Percentiles rank a stretch among this genome's conserved stretches.
Evolutionary conservation across 148 eudicot species (phyloP).

Genomic region (Fallopia convolvulus): DNA sequence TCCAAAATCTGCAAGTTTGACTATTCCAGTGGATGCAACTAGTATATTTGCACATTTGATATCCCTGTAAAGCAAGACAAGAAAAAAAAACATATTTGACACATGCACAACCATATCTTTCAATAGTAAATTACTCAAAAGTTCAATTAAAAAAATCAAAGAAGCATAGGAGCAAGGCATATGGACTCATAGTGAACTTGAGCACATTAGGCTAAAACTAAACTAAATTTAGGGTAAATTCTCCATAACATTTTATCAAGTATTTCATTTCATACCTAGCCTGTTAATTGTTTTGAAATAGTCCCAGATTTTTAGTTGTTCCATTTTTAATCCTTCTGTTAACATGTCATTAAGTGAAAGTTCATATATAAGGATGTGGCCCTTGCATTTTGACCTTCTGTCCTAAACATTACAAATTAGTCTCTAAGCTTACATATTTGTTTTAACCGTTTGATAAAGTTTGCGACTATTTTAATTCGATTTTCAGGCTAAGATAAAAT

Average conservation of each 20-base stretch:
- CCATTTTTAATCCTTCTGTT: background rate
- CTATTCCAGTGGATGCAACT: slow-evolving; percentile 63
- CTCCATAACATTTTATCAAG: background rate
- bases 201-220: background rate
- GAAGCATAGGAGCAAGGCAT: background rate
- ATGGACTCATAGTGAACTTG: background rate
- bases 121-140: background rate
- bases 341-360: background rate
- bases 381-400: background rate
- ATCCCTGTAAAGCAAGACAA: slow-evolving; percentile 43
- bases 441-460: background rate
- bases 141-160: background rate
- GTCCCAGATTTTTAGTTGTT: background rate
- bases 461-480: background rate
- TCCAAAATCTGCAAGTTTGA: slow-evolving; percentile 92
- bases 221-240: background rate
- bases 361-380: background rate
- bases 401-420: background rate
- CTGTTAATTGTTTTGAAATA: background rate
- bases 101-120: background rate
- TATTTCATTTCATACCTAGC: background rate
- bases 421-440: background rate
- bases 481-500: background rate
- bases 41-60: slow-evolving; percentile 87
- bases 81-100: background rate